Evolutionary conservation across 106 monocot genomes (phyloP).

Genomic region (Dendrobium officinale): DNA sequence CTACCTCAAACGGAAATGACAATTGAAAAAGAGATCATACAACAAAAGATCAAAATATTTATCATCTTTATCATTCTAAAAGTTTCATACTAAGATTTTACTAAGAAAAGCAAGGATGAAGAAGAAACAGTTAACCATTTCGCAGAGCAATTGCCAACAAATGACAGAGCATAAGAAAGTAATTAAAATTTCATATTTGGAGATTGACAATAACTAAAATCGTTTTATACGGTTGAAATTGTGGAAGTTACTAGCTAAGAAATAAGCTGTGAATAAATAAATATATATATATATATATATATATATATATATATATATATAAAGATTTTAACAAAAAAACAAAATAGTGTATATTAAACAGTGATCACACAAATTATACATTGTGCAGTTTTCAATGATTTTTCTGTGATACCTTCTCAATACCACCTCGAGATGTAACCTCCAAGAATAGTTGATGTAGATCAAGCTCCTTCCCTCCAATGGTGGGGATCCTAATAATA

Average conservation of each 20-base stretch:
- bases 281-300: neutral
- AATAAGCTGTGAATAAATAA: neutral
- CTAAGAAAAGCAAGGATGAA: no score
- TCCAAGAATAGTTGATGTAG: conserved; percentile 84
- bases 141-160: no score
- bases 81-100: no score
- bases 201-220: neutral
- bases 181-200: neutral
- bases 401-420: conserved; percentile 54
- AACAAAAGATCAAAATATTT: no score
- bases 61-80: no score
- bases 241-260: neutral
- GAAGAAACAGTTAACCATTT: no score
- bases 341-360: neutral
- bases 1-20: no score
- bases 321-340: neutral
- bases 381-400: neutral
- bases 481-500: conserved; percentile 63
- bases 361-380: neutral
- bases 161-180: no score
- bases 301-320: neutral
- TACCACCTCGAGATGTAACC: conserved; percentile 90
- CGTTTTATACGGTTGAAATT: neutral
- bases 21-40: no score
- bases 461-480: conserved; percentile 87